A percentile compares a stretch with the other conserved stretches of the same genome.
Evolutionary conservation across 805 yeast genomes (phyloP).

Genomic region (Kluyveromyces starmeri): DNA sequence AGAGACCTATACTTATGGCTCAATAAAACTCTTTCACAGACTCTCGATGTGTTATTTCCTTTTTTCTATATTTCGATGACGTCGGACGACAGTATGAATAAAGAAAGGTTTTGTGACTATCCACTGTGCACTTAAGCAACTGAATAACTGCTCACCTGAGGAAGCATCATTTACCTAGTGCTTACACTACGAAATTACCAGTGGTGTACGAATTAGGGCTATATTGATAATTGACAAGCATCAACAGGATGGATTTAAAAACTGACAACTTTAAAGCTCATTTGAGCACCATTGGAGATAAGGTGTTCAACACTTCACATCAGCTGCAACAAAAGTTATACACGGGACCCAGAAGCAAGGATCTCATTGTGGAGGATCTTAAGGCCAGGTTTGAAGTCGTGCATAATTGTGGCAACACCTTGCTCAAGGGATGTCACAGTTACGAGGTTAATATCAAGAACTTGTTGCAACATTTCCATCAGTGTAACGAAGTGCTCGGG

Average conservation of each 20-base stretch:
- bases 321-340: conserved; percentile 2
- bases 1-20: no score
- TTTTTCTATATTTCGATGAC: no score
- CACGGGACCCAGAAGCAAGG: conserved; percentile 3
- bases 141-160: no score
- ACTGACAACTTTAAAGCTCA: background rate
- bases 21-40: no score
- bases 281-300: conserved; percentile 2
- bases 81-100: no score
- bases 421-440: conserved; percentile 1
- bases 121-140: no score
- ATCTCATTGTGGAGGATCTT: conserved; percentile 1
- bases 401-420: background rate
- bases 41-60: no score
- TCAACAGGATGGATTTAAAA: conserved; percentile 6
- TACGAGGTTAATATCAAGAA: background rate
- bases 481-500: background rate
- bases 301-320: conserved; percentile 5
- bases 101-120: no score
- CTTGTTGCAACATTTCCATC: conserved; percentile 1
- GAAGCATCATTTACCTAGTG: no score
- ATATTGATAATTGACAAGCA: no score
- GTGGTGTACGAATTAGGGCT: no score
- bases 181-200: no score
- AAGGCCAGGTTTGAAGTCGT: background rate